Percentiles rank a stretch among this genome's conserved stretches.
phyloP scores from a whole-genome alignment of 2,329 filamentous ascomycete species.

The Cladophialophora psammophila region DNA sequence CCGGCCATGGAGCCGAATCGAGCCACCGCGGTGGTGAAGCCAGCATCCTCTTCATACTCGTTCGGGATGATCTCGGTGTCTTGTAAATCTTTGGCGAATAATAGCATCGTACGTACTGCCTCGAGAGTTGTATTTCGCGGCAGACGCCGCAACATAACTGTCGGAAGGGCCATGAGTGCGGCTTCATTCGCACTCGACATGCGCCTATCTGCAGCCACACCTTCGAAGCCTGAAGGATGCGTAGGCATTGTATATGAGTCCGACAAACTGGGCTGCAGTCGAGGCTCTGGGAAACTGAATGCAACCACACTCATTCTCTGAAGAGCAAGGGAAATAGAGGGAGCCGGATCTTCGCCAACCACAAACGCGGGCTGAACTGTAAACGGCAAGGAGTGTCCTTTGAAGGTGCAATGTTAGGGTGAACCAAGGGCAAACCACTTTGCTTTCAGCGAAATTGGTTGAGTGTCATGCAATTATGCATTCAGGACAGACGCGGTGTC shows the following conservation, averaged over 20 bases:
- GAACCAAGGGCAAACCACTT: background rate
- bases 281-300: constrained; percentile 28
- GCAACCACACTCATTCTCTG: constrained; percentile 33
- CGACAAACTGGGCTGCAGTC: constrained; percentile 29
- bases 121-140: constrained; percentile 66
- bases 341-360: constrained; percentile 13
- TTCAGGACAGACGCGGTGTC: constrained; percentile 3
- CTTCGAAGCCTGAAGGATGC: constrained; percentile 30
- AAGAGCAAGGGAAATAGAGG: constrained; percentile 8
- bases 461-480: background rate
- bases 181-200: constrained; percentile 41
- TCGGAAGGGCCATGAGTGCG: constrained; percentile 38
- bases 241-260: constrained; percentile 28
- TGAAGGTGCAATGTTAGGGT: constrained; percentile 6
- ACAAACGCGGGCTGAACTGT: constrained; percentile 14
- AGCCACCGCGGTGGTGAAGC: constrained; percentile 65
- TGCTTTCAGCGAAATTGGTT: background rate
- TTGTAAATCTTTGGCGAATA: constrained; percentile 70
- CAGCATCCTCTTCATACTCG: constrained; percentile 63
- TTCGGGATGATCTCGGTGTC: constrained; percentile 64
- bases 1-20: constrained; percentile 64
- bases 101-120: constrained; percentile 66
- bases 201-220: constrained; percentile 32
- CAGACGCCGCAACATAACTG: constrained; percentile 66
- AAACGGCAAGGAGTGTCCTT: background rate